Evolutionary conservation across 192 early-diverging fungal species (phyloP).

Genomic region (Podila verticillata): DNA sequence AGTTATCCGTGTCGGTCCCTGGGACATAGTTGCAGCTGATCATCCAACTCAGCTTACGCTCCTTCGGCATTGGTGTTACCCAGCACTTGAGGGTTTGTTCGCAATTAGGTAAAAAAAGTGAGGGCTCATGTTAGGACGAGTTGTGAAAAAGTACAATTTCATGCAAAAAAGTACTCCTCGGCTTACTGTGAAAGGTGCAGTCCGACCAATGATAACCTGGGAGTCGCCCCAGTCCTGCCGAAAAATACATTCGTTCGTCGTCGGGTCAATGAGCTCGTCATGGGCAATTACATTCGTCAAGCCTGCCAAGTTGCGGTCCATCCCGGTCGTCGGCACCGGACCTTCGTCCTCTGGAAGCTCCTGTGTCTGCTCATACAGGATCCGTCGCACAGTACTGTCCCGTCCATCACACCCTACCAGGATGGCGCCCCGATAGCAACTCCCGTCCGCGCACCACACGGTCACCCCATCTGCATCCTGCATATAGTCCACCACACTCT

Average conservation of each 20-base stretch:
- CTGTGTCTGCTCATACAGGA: conserved; percentile 2
- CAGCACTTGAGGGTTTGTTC: conserved; percentile 2
- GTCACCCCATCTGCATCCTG: too few relatives aligned
- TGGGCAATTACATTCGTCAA: neutral
- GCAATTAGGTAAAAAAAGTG: neutral
- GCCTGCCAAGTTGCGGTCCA: neutral
- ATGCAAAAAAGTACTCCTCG: too few relatives aligned
- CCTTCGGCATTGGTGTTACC: conserved; percentile 1
- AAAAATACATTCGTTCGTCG: neutral
- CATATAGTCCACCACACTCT: too few relatives aligned
- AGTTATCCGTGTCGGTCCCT: neutral
- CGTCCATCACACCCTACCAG: conserved; percentile 8
- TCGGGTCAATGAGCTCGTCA: neutral
- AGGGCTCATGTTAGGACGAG: too few relatives aligned
- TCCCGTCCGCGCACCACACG: too few relatives aligned
- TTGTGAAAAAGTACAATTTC: neutral
- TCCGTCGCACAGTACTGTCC: neutral
- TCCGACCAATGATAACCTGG: conserved; percentile 11
- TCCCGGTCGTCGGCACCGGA: neutral
- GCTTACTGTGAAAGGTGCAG: conserved; percentile 8
- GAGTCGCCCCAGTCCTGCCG: neutral
- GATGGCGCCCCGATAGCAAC: too few relatives aligned
- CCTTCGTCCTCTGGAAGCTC: neutral
- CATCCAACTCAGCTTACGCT: conserved; percentile 13
- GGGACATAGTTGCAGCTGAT: conserved; percentile 1